These are phyloP conservation scores for Nepenthes gracilis DNA, from an alignment of 148 eudicot genomes.

Conservation along the genomic window DNA sequence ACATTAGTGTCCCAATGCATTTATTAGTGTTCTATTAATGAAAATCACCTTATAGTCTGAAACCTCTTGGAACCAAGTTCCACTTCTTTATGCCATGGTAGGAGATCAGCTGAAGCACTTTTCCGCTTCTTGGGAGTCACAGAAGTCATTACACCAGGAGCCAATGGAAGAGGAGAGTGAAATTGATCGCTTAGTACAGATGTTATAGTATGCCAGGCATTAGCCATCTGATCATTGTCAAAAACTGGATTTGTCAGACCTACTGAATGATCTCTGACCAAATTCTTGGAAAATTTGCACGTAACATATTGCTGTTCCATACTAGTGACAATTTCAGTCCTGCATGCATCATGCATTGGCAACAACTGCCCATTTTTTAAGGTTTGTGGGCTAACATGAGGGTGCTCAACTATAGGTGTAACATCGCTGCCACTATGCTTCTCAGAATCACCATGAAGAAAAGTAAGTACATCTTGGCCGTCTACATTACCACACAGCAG, in stretches of 20 bases:
- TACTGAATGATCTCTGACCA: slow-evolving; percentile 17
- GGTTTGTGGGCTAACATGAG: slow-evolving; percentile 61
- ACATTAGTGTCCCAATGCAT: neutral
- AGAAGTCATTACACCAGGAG: slow-evolving; percentile 15
- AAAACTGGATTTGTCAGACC: slow-evolving; percentile 28
- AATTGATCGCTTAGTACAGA: slow-evolving; percentile 25
- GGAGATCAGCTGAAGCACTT: slow-evolving; percentile 36
- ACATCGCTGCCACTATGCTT: slow-evolving; percentile 14
- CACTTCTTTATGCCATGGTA: slow-evolving; percentile 66
- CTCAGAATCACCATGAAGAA: slow-evolving; percentile 31
- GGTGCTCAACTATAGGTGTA: slow-evolving; percentile 31
- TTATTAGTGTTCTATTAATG: neutral
- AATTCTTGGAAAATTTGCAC: slow-evolving; percentile 19
- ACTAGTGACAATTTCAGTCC: slow-evolving; percentile 22
- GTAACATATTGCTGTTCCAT: slow-evolving; percentile 29
- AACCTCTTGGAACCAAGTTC: slow-evolving; percentile 29
- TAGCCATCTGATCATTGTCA: slow-evolving; percentile 26
- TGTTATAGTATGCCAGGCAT: slow-evolving; percentile 16
- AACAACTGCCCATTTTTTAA: slow-evolving; percentile 62
- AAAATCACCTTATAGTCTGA: slow-evolving; percentile 43
- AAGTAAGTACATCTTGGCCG: slow-evolving; percentile 30
- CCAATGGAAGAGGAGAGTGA: slow-evolving; percentile 22
- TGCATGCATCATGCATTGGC: slow-evolving; percentile 29
- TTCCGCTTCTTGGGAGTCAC: slow-evolving; percentile 60
- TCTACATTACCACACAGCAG: slow-evolving; percentile 20